Evolutionary conservation across 352 stramenopile genomes (phyloP).

Genomic region (Paralagenidium karlingii): DNA sequence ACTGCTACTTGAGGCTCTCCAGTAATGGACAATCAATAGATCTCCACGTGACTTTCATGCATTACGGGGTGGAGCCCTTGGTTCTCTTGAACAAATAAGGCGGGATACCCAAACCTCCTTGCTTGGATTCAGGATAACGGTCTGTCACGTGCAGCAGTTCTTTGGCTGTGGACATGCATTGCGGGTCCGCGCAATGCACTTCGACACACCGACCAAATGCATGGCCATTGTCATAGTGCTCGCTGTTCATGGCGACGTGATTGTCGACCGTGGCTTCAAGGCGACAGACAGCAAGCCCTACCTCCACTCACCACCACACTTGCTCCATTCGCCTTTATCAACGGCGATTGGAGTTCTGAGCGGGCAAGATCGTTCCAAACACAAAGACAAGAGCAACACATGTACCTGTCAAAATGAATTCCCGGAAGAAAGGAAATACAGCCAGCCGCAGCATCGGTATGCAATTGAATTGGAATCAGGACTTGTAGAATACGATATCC

Average conservation of each 20-base stretch:
- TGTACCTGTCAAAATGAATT: too few species aligned
- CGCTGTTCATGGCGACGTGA: background rate
- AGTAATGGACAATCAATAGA: conserved; percentile 12
- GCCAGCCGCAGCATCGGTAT: too few species aligned
- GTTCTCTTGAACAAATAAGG: conserved; percentile 10
- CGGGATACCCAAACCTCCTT: conserved; percentile 13
- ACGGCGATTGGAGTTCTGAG: too few species aligned
- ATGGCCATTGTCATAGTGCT: conserved; percentile 2
- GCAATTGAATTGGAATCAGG: too few species aligned
- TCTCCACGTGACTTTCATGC: conserved; percentile 10
- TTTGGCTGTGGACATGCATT: background rate
- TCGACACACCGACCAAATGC: conserved; percentile 15
- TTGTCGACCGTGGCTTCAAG: conserved; percentile 3
- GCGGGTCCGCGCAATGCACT: conserved; percentile 8
- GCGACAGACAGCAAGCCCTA: too few species aligned
- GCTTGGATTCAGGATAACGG: conserved; percentile 6
- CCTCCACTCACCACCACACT: too few species aligned
- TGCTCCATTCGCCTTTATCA: too few species aligned
- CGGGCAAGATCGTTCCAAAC: too few species aligned
- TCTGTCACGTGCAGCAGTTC: conserved; percentile 15
- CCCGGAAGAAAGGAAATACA: too few species aligned
- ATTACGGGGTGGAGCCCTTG: conserved; percentile 7
- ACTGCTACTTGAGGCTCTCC: conserved; percentile 1
- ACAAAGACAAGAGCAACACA: too few species aligned
- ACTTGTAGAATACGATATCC: too few species aligned